A percentile compares a stretch with the other conserved stretches of the same genome.
Conservation (phyloP, 2,329 filamentous ascomycete species). For the Alternaria incomplexa region DNA sequence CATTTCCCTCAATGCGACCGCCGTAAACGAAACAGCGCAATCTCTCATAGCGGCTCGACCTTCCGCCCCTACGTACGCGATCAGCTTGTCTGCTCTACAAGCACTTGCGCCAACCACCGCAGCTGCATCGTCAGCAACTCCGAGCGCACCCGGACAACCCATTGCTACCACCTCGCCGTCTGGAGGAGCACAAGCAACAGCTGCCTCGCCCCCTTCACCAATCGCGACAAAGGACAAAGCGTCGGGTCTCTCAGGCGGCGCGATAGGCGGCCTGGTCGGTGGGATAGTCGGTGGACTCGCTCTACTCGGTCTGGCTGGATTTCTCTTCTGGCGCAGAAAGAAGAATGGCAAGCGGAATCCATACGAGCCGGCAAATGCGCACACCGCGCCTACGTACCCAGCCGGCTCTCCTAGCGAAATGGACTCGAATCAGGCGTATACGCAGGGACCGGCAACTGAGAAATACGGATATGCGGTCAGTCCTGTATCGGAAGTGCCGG, state of each 20-base stretch:
- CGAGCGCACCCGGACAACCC: neutral
- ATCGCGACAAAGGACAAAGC: neutral
- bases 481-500: neutral
- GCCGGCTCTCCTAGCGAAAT: neutral
- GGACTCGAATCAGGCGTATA: neutral
- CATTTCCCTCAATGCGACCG: conserved; percentile 10
- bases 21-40: conserved; percentile 24
- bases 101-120: neutral
- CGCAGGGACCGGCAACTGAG: neutral
- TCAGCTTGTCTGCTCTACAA: conserved; percentile 13
- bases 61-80: conserved; percentile 12
- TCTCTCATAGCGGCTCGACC: conserved; percentile 24
- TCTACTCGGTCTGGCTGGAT: conserved; percentile 18
- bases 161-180: neutral
- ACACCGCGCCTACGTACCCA: neutral
- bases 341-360: neutral
- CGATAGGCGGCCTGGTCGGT: conserved; percentile 30
- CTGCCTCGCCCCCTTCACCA: neutral
- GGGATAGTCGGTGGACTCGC: conserved; percentile 25
- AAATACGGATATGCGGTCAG: conserved; percentile 1
- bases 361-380: neutral
- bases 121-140: neutral
- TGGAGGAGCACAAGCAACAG: neutral
- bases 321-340: conserved; percentile 15
- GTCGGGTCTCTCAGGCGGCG: conserved; percentile 14